Evolutionary conservation across 257 asterid species (phyloP).

Genomic region (Jasminum sambac): DNA sequence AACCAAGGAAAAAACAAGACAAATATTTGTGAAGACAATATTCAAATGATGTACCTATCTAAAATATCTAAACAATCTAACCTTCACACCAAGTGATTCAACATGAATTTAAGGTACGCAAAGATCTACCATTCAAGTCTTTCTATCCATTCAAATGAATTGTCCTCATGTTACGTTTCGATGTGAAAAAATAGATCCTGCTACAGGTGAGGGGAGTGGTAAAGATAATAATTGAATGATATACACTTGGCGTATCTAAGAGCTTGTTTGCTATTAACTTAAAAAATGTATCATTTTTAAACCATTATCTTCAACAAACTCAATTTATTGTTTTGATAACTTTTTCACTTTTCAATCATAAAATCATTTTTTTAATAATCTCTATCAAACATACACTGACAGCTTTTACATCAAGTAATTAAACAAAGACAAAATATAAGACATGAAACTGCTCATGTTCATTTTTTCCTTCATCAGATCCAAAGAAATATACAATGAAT

Average conservation of each 20-base stretch:
- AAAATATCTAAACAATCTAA: too few relatives aligned
- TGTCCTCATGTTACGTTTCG: neutral
- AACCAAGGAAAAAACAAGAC: conserved; percentile 8
- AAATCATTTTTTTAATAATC: too few relatives aligned
- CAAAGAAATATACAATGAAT: conserved; percentile 12
- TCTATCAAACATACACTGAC: too few relatives aligned
- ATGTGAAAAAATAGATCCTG: neutral
- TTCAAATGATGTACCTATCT: neutral
- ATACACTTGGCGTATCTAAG: neutral
- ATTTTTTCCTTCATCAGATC: conserved; percentile 23
- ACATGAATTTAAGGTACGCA: neutral
- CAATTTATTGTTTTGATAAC: too few relatives aligned
- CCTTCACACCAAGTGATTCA: neutral
- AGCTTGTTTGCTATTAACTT: too few relatives aligned
- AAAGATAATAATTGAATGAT: neutral
- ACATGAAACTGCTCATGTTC: conserved; percentile 5
- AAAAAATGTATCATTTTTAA: too few relatives aligned
- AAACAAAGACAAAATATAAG: neutral
- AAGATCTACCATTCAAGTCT: neutral
- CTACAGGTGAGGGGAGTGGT: neutral
- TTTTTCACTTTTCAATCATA: too few relatives aligned
- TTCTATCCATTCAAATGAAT: neutral
- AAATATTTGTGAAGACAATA: neutral
- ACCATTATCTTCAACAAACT: too few relatives aligned
- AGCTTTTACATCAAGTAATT: neutral